Conservation (phyloP, 306 rosid species). For the Pterocarpus macrocarpus region DNA sequence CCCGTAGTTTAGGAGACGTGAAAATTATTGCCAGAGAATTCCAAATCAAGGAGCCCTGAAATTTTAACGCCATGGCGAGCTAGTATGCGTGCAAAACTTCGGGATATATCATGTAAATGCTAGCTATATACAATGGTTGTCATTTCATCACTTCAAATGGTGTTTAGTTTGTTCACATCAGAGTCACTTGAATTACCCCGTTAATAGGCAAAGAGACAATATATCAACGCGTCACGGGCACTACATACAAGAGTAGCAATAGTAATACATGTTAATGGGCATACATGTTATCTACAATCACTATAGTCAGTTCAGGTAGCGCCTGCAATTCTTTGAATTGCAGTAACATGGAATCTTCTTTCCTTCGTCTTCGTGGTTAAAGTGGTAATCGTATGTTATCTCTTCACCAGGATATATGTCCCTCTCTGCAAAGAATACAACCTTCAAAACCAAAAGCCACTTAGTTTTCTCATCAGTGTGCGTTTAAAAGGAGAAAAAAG, state of each 20-base stretch:
- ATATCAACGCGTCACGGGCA: conserved; percentile 19
- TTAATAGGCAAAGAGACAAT: not conserved
- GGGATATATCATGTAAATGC: not conserved
- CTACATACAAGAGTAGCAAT: not conserved
- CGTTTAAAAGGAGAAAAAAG: conserved; percentile 10
- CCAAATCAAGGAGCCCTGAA: not conserved
- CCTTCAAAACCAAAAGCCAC: conserved; percentile 55
- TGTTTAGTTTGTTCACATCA: conserved; percentile 52
- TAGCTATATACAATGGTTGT: not conserved
- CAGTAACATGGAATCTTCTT: conserved; percentile 79
- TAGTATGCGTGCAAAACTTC: not conserved
- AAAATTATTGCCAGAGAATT: not conserved
- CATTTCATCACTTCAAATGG: conserved; percentile 48
- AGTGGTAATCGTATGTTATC: conserved; percentile 77
- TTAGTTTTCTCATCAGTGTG: not conserved
- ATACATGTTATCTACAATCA: conserved; percentile 5
- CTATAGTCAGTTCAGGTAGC: conserved; percentile 61
- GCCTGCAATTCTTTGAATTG: conserved; percentile 74
- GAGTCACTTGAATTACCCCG: conserved; percentile 46
- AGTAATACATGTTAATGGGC: not conserved
- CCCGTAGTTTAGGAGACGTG: not conserved
- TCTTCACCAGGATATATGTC: conserved; percentile 82
- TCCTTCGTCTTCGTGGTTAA: conserved; percentile 80
- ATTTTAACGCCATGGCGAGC: not conserved
- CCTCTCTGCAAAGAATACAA: conserved; percentile 74